Base-by-base conservation (phyloP, 441 rosid species). In the Cnidoscolus chayamansa region DNA sequence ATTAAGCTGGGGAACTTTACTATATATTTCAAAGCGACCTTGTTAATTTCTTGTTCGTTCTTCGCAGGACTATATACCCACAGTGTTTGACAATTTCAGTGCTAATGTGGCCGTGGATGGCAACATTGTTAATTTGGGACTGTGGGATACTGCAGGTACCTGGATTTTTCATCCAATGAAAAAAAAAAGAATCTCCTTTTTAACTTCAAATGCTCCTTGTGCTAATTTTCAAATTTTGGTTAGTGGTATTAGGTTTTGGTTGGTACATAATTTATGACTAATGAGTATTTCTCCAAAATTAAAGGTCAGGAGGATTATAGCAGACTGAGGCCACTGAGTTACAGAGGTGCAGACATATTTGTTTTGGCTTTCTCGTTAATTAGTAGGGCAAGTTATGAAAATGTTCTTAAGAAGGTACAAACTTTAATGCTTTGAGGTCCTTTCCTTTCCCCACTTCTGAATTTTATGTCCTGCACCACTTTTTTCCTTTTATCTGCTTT, bases 271-370 rank as follows among this genome's bases (percentile, higher is more conserved):
- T 58, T 57, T 62, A 65, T 73, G 30, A 43, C 51, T 60, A 31
- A 32, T 72, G 10, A 13, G 20, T 48, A 12, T 15, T 66, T 74
- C 63, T 19, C 53, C 19, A 75, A 60, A 71, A 57, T 72, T 68
- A 59, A 73, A 94, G 99, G 99, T 78, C 99, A 91, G 78, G 99
- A 94, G 67, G 99, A 94, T 82, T 94, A 94, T 78, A 90, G 94
- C 82, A 90, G 99, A 85, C 73, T 94, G 80, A 89, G 99, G 78
- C 98, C 99, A 72, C 80, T 94, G 86, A 90, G 99, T 83, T 94
- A 94, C 84, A 86, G 99, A 81, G 97, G 97, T 51, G 97, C 98
- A 68, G 98, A 92, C 76, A 84, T 94, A 12, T 94, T 94, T 69
- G 96, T 90, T 69, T 77, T 94, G 67, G 98, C 99, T 55, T 94